Conservation (phyloP, 495 filamentous ascomycete genomes). For the Neurospora terricola region DNA sequence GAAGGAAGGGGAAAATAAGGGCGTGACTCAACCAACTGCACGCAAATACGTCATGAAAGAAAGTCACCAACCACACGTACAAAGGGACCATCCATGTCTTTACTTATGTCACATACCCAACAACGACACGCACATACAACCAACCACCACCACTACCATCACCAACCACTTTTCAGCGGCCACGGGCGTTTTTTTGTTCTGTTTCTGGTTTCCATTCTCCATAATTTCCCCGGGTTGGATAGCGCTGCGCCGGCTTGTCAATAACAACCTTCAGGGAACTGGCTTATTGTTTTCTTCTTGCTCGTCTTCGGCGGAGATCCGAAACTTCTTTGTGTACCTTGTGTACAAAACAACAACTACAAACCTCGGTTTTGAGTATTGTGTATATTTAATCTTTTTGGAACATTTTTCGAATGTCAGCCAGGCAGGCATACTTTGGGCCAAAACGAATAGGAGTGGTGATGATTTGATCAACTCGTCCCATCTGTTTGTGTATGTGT, state of each 20-base stretch:
- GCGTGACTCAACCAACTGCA: neutral
- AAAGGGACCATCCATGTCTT: neutral
- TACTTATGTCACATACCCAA: neutral
- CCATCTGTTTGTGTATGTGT: neutral
- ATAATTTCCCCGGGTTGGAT: neutral
- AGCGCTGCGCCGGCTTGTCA: neutral
- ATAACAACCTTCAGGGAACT: neutral
- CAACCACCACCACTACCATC: neutral
- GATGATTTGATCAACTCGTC: neutral
- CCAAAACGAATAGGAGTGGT: neutral
- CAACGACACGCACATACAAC: neutral
- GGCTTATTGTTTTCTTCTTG: slow-evolving; percentile 1
- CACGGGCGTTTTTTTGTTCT: neutral
- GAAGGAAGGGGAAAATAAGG: neutral
- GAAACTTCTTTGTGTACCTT: slow-evolving; percentile 1
- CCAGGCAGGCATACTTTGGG: slow-evolving; percentile 4
- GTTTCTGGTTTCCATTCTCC: neutral
- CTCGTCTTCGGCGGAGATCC: neutral
- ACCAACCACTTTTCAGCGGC: neutral
- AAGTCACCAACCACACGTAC: neutral
- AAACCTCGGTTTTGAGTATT: slow-evolving; percentile 5
- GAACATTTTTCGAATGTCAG: slow-evolving; percentile 5
- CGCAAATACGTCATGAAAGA: slow-evolving; percentile 5
- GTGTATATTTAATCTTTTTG: slow-evolving; percentile 16
- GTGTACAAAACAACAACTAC: neutral